Base-by-base conservation (phyloP, 202 grass and related monocot species). In the Bolboschoenoplectus hybrid region DNA sequence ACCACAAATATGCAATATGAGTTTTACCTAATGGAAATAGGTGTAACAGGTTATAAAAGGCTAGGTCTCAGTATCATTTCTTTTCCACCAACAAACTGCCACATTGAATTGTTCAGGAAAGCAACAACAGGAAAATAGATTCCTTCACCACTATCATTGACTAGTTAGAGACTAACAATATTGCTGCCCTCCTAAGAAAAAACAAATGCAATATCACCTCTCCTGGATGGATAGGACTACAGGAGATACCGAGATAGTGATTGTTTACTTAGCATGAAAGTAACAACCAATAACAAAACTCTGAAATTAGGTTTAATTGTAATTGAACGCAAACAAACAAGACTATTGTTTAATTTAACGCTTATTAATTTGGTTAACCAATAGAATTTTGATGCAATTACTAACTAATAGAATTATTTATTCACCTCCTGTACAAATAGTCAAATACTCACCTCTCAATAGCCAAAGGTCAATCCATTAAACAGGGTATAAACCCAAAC, bases 291-390 rank as follows among this genome's bases (percentile, higher is more conserved):
- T 9, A 44, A 70, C 19, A 44, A 47, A 20, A 72, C 8, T 2
- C 41, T 71, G 67, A 71, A 39, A 45, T 19, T 9, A 0, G 14
- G 41, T 72, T n/a, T 20, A 46, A 17, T 72, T 47, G 17, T 72
- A 72, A 45, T 20, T 7, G 14, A 19, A 71, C 68, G 43, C 46
- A 53, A 52, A 52, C 72, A 75, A 75, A 75, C n/a, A 75, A 2
- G 8, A 53, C 19, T 35, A 45, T 74, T 50, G 8, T 74, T 74
- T 75, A 75, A 46, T 52, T 52, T 35, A 52, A 46, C 46, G 40
- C 41, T 19, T 45, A 46, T 72, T 46, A 44, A 35, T 75, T 75
- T 11, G 56, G 13, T 75, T 75, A 75, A 75, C 45, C 20, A 52
- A 53, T 34, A 32, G 11, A 52, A 75, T 75, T 53, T 20, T 26